These are phyloP conservation scores for Aurantiochytrium sp. DNA, from an alignment of 108 stramenopile species.

Conservation along the genomic window DNA sequence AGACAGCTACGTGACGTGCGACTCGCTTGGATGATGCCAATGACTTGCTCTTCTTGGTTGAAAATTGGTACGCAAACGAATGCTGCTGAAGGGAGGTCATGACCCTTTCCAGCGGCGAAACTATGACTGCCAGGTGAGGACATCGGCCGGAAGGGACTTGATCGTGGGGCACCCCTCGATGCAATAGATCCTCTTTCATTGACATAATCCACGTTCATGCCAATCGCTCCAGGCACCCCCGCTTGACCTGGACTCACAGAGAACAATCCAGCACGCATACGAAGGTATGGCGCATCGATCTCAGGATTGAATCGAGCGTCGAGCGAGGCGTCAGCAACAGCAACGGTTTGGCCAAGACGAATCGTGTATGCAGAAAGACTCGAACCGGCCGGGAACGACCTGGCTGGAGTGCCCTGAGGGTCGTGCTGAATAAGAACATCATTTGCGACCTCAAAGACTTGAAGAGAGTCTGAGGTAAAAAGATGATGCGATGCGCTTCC, in stretches of 20 bases:
- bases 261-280: not conserved
- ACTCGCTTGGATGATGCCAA: not conserved
- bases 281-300: not conserved
- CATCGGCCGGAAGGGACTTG: not conserved
- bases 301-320: not conserved
- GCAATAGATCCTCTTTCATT: too few relatives aligned
- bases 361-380: not conserved
- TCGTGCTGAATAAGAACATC: not conserved
- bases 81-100: not conserved
- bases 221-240: too few relatives aligned
- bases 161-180: too few relatives aligned
- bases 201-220: too few relatives aligned
- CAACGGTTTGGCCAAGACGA: not conserved
- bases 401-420: not conserved
- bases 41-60: not conserved
- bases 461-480: not conserved
- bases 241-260: not conserved
- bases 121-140: not conserved
- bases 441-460: not conserved
- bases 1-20: not conserved
- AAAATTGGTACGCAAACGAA: not conserved
- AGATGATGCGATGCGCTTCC: not conserved
- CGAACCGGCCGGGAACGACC: not conserved
- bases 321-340: not conserved
- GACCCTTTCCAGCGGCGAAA: not conserved